These are phyloP conservation scores for Parastagonospora avenae DNA, from an alignment of 2,329 filamentous ascomycete species.

Conservation along the genomic window DNA sequence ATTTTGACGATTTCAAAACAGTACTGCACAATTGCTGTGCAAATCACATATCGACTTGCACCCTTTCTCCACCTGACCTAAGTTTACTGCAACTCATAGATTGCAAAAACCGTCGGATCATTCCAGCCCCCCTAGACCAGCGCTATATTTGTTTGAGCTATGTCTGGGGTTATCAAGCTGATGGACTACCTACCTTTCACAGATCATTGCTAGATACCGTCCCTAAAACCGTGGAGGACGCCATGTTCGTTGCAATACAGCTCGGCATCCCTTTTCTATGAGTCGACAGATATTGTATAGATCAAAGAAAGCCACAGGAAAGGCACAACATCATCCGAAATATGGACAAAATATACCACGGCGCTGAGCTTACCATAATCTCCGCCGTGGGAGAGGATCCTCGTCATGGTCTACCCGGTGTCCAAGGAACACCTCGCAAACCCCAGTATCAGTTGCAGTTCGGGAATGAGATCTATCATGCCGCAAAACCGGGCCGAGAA, in stretches of 20 bases:
- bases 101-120: too few species aligned
- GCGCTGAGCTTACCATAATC: conserved; percentile 15
- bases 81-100: too few species aligned
- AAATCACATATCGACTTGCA: too few species aligned
- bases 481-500: too few species aligned
- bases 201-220: background rate
- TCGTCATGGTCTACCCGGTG: conserved; percentile 6
- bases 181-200: too few species aligned
- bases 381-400: conserved; percentile 19
- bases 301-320: background rate
- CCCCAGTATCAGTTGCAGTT: background rate
- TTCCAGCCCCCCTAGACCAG: too few species aligned
- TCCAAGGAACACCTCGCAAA: background rate
- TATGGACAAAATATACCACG: conserved; percentile 13
- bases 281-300: conserved; percentile 9
- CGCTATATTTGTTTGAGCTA: too few species aligned
- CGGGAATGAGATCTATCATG: too few species aligned
- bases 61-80: too few species aligned
- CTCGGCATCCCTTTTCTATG: conserved; percentile 1
- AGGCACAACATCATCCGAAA: background rate
- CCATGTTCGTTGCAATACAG: conserved; percentile 1
- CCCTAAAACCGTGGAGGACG: conserved; percentile 7
- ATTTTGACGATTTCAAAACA: too few species aligned
- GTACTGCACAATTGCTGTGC: too few species aligned
- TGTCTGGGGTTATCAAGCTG: too few species aligned